Conservation (phyloP, 805 yeast genomes). For the Candida hungchunana region DNA sequence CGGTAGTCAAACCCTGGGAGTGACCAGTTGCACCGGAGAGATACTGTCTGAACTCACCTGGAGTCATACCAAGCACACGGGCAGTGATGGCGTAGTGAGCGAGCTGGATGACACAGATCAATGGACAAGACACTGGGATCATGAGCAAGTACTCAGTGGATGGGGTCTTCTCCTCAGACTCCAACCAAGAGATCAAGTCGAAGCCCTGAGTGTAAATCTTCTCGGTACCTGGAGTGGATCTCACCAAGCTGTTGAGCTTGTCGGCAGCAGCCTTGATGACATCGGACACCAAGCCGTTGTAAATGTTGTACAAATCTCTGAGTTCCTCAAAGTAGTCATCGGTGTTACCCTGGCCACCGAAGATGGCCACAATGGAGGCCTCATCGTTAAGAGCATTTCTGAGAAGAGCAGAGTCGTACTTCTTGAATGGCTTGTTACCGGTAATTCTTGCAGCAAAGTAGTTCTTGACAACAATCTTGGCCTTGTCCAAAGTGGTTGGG, state of each 20-base stretch:
- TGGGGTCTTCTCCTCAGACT: conserved; percentile 81
- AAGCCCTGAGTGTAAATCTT: conserved; percentile 93
- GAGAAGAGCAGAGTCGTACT: conserved; percentile 57
- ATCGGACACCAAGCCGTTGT: conserved; percentile 69
- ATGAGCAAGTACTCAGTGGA: conserved; percentile 81
- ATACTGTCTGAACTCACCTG: conserved; percentile 76
- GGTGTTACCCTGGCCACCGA: conserved; percentile 99
- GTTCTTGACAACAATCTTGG: conserved; percentile 69
- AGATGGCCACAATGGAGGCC: conserved; percentile 74
- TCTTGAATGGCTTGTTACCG: conserved; percentile 44
- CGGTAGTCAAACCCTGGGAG: conserved; percentile 89
- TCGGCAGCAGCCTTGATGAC: conserved; percentile 67
- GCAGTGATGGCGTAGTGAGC: conserved; percentile 90
- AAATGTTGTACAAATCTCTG: conserved; percentile 74
- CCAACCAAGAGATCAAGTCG: conserved; percentile 84
- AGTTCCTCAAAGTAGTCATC: conserved; percentile 97
- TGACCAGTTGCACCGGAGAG: conserved; percentile 82
- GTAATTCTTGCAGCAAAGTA: conserved; percentile 62
- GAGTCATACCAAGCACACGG: conserved; percentile 76
- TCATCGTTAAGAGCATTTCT: conserved; percentile 52
- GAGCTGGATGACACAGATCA: conserved; percentile 92
- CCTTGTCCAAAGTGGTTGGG: conserved; percentile 69
- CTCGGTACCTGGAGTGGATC: conserved; percentile 70
- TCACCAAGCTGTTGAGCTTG: conserved; percentile 62
- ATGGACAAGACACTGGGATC: conserved; percentile 95